A percentile compares a stretch with the other conserved stretches of the same genome.
phyloP scores from a whole-genome alignment of 164 flowering plant species.

The Tinospora cordifolia region DNA sequence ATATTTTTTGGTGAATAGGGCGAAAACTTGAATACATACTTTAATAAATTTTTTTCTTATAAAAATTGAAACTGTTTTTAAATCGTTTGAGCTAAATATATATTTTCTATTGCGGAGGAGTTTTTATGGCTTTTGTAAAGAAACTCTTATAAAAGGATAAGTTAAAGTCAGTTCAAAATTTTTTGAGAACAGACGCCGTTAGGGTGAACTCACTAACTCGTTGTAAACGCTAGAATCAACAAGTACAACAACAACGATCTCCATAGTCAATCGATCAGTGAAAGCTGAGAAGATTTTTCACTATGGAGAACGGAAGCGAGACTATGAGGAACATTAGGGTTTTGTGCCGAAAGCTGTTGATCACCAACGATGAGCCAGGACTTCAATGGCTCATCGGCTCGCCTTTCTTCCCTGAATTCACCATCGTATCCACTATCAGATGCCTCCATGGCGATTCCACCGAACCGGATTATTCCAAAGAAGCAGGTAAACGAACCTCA shows the following conservation, averaged over 20 bases:
- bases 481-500: constrained; percentile 45
- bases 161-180: too few species aligned
- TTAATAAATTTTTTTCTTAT: too few species aligned
- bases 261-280: too few species aligned
- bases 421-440: constrained; percentile 62
- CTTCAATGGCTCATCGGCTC: constrained; percentile 90
- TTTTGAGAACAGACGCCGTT: background rate
- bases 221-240: background rate
- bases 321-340: constrained; percentile 16
- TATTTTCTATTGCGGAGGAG: too few species aligned
- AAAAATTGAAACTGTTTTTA: too few species aligned
- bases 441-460: constrained; percentile 50
- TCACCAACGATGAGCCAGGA: constrained; percentile 23
- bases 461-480: constrained; percentile 50
- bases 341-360: constrained; percentile 20
- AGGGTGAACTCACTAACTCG: background rate
- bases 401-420: constrained; percentile 57
- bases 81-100: too few species aligned
- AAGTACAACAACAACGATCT: too few species aligned
- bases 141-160: too few species aligned
- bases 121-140: too few species aligned
- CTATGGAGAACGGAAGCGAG: constrained; percentile 14
- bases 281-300: too few species aligned
- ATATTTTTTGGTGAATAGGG: too few species aligned
- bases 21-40: too few species aligned